phyloP scores from a whole-genome alignment of 2,329 filamentous ascomycete species.

The Colletotrichum tropicale region DNA sequence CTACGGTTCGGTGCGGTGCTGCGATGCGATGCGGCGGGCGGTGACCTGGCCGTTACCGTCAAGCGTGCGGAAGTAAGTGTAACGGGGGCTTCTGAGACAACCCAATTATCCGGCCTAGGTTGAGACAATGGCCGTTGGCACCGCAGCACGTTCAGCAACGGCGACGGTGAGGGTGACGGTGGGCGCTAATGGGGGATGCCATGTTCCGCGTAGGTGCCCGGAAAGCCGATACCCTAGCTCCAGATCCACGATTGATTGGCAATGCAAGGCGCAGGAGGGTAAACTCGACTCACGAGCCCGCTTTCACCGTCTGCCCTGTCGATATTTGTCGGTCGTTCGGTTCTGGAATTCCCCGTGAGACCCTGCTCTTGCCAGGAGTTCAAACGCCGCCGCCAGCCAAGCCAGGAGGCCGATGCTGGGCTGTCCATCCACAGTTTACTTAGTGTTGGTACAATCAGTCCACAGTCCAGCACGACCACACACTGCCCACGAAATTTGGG shows the following conservation, averaged over 20 bases:
- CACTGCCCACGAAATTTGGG: not conserved
- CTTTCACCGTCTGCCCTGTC: conserved; percentile 10
- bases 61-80: not conserved
- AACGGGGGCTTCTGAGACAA: conserved; percentile 11
- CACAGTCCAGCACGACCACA: not conserved
- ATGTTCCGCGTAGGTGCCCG: conserved; percentile 1
- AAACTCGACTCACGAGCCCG: conserved; percentile 5
- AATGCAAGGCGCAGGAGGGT: not conserved
- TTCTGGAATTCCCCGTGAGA: conserved; percentile 19
- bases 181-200: not conserved
- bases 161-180: not conserved
- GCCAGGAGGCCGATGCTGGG: not conserved
- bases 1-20: not conserved
- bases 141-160: not conserved
- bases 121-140: conserved; percentile 7
- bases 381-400: not conserved
- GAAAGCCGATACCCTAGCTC: not conserved
- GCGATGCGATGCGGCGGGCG: not conserved
- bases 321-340: conserved; percentile 17
- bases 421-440: not conserved
- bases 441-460: not conserved
- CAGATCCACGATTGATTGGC: conserved; percentile 10
- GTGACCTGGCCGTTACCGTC: not conserved
- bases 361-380: not conserved
- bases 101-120: conserved; percentile 7